phyloP scores from a whole-genome alignment of 371 early-diverging fungal species.

The Neoconidiobolus thromboides region DNA sequence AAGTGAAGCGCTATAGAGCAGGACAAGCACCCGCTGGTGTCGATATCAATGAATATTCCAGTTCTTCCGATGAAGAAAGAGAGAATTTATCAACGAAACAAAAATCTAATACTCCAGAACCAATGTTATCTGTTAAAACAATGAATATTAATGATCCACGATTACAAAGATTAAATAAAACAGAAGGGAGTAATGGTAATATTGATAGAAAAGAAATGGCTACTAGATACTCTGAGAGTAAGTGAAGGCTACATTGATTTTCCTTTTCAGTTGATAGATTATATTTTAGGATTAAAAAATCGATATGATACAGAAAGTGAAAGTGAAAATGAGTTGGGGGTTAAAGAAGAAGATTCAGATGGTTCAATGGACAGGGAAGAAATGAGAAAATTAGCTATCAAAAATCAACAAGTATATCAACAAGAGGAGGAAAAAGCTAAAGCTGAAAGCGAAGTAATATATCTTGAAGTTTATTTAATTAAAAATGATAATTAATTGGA shows the following conservation, averaged over 20 bases:
- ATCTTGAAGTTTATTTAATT: too few relatives aligned
- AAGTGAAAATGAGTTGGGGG: not conserved
- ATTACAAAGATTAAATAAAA: conserved; percentile 1
- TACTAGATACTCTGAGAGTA: too few relatives aligned
- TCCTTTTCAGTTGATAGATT: not conserved
- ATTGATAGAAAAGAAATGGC: too few relatives aligned
- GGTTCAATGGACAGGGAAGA: not conserved
- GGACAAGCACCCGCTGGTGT: conserved; percentile 3
- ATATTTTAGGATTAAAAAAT: not conserved
- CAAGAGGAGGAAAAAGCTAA: conserved; percentile 11
- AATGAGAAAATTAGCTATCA: too few relatives aligned
- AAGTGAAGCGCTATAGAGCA: not conserved
- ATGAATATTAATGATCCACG: not conserved
- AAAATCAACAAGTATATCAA: conserved; percentile 7
- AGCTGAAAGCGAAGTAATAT: too few relatives aligned
- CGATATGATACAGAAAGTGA: not conserved
- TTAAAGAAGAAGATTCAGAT: not conserved
- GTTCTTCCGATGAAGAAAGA: not conserved
- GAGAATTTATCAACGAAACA: not conserved
- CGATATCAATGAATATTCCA: not conserved
- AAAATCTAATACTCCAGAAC: not conserved
- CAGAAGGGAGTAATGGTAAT: not conserved
- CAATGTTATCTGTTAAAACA: not conserved
- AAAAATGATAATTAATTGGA: too few relatives aligned
- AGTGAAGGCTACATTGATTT: not conserved